Conservation (phyloP, 768 basidiomycete species). For the Leccinellum rugosiceps region DNA sequence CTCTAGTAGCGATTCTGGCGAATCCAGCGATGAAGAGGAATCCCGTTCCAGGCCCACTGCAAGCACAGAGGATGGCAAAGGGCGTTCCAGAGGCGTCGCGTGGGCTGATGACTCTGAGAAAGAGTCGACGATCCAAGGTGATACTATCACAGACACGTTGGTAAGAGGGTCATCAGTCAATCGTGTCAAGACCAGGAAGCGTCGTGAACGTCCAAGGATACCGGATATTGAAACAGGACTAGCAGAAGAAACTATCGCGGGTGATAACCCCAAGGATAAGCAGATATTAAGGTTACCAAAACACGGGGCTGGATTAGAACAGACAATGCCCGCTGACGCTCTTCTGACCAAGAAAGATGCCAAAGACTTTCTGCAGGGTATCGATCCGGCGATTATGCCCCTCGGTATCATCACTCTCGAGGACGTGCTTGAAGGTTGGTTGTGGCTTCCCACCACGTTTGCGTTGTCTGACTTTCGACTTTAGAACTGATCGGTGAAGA, state of each 20-base stretch:
- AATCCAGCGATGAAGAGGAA: slow-evolving; percentile 43
- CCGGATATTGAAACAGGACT: slow-evolving; percentile 26
- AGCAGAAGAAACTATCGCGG: slow-evolving; percentile 11
- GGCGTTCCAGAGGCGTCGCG: slow-evolving; percentile 26
- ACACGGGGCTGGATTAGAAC: slow-evolving; percentile 54
- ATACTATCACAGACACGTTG: slow-evolving; percentile 20
- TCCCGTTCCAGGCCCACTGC: slow-evolving; percentile 20
- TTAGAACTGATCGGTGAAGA: slow-evolving; percentile 89
- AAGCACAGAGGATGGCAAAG: slow-evolving; percentile 15
- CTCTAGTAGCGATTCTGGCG: slow-evolving; percentile 46
- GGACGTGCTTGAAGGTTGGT: slow-evolving; percentile 82
- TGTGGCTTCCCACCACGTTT: background rate
- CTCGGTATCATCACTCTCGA: slow-evolving; percentile 92
- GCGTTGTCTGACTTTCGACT: background rate
- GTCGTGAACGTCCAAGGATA: slow-evolving; percentile 6
- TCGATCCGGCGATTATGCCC: slow-evolving; percentile 81
- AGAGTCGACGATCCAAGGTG: slow-evolving; percentile 28
- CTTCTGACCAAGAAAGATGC: slow-evolving; percentile 72
- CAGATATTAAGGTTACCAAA: slow-evolving; percentile 29
- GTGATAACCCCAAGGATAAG: slow-evolving; percentile 19
- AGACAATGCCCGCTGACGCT: slow-evolving; percentile 87
- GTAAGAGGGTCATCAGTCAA: slow-evolving; percentile 16
- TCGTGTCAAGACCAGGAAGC: slow-evolving; percentile 8
- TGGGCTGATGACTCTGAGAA: slow-evolving; percentile 35
- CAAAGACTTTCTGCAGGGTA: slow-evolving; percentile 79